phyloP scores from a whole-genome alignment of 2,329 filamentous ascomycete genomes.

The Aspergillus flavus region DNA sequence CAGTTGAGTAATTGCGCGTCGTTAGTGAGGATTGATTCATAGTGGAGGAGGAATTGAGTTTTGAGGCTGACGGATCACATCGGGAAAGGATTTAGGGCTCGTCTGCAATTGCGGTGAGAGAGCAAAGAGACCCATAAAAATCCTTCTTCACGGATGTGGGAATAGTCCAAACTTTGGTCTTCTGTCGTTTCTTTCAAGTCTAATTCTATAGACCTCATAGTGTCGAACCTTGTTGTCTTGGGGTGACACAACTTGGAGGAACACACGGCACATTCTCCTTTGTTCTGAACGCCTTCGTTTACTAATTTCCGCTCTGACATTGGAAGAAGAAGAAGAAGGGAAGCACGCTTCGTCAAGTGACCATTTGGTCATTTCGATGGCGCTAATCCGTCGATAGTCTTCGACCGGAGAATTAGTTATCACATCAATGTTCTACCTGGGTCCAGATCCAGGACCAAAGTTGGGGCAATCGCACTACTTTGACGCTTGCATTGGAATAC shows the following conservation, averaged over 20 bases:
- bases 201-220: not conserved
- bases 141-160: not conserved
- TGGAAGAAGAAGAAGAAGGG: not conserved
- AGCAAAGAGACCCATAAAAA: not conserved
- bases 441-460: not conserved
- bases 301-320: not conserved
- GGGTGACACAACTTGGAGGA: not conserved
- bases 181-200: not conserved
- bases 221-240: not conserved
- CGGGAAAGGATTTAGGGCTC: not conserved
- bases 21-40: too few species aligned
- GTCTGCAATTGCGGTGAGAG: not conserved
- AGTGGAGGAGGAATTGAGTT: not conserved
- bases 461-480: not conserved
- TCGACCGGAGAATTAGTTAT: not conserved
- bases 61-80: not conserved
- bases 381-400: not conserved
- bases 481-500: not conserved
- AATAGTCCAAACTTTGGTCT: not conserved
- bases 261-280: not conserved
- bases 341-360: not conserved
- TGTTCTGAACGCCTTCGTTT: not conserved
- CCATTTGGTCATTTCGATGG: not conserved
- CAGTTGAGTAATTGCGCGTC: not conserved
- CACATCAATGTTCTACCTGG: not conserved